A percentile compares a stretch with the other conserved stretches of the same genome.
phyloP scores from a whole-genome alignment of 2,329 filamentous ascomycete species.

The Xylaria sp. region DNA sequence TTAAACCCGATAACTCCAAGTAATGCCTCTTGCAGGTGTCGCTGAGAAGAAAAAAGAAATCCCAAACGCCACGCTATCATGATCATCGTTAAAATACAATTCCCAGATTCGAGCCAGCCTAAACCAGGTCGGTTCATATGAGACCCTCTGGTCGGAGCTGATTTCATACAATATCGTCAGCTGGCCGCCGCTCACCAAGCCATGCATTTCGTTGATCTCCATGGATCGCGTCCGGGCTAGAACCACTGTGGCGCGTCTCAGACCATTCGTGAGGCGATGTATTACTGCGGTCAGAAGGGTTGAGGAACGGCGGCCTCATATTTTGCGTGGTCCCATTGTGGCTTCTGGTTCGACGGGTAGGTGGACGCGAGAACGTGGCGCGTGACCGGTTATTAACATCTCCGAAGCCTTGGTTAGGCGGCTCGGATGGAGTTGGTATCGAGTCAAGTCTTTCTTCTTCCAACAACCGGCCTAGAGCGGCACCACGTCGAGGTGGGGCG shows the following conservation, averaged over 20 bases:
- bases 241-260: slow-evolving; percentile 23
- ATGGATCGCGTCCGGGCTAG: slow-evolving; percentile 10
- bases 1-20: slow-evolving; percentile 22
- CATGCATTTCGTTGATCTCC: slow-evolving; percentile 29
- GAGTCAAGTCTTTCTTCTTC: slow-evolving; percentile 55
- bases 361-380: slow-evolving; percentile 10
- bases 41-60: slow-evolving; percentile 10
- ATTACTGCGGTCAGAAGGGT: slow-evolving; percentile 29
- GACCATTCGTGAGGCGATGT: slow-evolving; percentile 18
- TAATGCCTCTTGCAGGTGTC: slow-evolving; percentile 21
- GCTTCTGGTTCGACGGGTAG: slow-evolving; percentile 22
- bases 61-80: slow-evolving; percentile 27
- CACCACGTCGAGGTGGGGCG: slow-evolving; percentile 63
- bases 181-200: slow-evolving; percentile 32
- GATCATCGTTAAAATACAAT: slow-evolving; percentile 19
- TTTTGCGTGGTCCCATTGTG: slow-evolving; percentile 25
- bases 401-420: slow-evolving; percentile 10
- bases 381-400: slow-evolving; percentile 20
- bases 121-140: slow-evolving; percentile 10
- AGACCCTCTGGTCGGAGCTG: slow-evolving; percentile 18
- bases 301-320: slow-evolving; percentile 25
- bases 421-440: slow-evolving; percentile 13
- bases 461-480: slow-evolving; percentile 60
- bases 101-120: slow-evolving; percentile 1
- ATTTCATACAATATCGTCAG: slow-evolving; percentile 34